A percentile compares a stretch with the other conserved stretches of the same genome.
These are phyloP conservation scores for Aspergillus asperescens DNA, from an alignment of 495 filamentous ascomycete genomes.

Conservation along the genomic window DNA sequence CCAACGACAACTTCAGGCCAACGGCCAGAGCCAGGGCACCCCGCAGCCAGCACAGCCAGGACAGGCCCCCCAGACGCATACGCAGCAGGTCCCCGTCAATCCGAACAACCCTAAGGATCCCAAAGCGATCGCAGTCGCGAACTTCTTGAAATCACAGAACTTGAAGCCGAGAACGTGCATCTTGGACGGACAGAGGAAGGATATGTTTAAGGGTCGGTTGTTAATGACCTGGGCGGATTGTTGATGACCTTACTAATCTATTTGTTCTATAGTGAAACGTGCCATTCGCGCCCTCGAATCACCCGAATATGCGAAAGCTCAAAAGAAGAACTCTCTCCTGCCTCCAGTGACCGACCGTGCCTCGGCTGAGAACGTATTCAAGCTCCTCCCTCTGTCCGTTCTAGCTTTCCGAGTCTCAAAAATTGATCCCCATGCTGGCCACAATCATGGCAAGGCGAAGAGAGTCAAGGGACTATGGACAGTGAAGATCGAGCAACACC, in stretches of 20 bases:
- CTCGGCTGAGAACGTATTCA: slow-evolving; percentile 86
- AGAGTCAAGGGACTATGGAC: slow-evolving; percentile 94
- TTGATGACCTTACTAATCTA: neutral
- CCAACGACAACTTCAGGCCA: slow-evolving; percentile 41
- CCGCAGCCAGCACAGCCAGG: slow-evolving; percentile 28
- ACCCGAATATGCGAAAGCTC: slow-evolving; percentile 76
- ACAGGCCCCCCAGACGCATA: slow-evolving; percentile 41
- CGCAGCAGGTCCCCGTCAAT: slow-evolving; percentile 48
- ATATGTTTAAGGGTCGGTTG: slow-evolving; percentile 84
- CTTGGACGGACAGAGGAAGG: slow-evolving; percentile 91
- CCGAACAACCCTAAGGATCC: slow-evolving; percentile 76
- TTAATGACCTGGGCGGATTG: neutral
- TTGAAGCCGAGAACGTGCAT: slow-evolving; percentile 91
- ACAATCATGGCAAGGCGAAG: slow-evolving; percentile 79
- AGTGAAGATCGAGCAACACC: slow-evolving; percentile 93
- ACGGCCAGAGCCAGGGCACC: slow-evolving; percentile 22
- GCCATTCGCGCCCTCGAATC: slow-evolving; percentile 90
- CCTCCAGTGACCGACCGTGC: slow-evolving; percentile 82
- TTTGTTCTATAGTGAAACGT: slow-evolving; percentile 72
- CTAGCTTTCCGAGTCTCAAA: slow-evolving; percentile 88
- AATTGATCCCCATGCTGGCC: slow-evolving; percentile 64
- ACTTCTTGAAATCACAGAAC: slow-evolving; percentile 78
- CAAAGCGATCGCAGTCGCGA: slow-evolving; percentile 80
- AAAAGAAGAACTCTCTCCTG: slow-evolving; percentile 78
- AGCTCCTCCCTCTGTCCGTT: slow-evolving; percentile 91